phyloP scores from a whole-genome alignment of 768 basidiomycete species.

The Rhodotorula sphaerocarpa region DNA sequence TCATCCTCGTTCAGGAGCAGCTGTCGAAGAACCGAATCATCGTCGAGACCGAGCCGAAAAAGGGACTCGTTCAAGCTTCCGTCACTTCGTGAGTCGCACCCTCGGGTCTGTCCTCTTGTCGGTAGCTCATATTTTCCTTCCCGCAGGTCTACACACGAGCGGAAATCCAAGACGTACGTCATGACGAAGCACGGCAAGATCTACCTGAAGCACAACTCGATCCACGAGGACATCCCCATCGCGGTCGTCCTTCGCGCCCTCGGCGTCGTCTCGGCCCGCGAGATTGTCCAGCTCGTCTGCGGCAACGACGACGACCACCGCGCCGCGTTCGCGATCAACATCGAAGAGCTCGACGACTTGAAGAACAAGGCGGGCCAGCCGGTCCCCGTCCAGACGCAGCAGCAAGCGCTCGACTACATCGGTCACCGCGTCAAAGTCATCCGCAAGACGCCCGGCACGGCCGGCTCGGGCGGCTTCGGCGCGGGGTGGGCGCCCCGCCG shows the following conservation, averaged over 20 bases:
- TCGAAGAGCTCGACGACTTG: constrained; percentile 75
- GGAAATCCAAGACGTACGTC: constrained; percentile 96
- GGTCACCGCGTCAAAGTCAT: constrained; percentile 87
- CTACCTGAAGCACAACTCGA: constrained; percentile 93
- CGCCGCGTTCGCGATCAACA: constrained; percentile 72
- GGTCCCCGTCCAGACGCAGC: constrained; percentile 64
- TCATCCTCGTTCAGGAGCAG: constrained; percentile 97
- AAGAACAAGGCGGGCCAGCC: constrained; percentile 13
- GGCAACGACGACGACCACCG: constrained; percentile 85
- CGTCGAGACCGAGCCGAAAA: constrained; percentile 83
- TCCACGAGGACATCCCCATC: constrained; percentile 93
- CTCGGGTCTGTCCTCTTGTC: constrained; percentile 6
- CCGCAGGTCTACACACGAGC: constrained; percentile 48
- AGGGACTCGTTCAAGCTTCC: constrained; percentile 79
- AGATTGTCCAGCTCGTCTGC: constrained; percentile 86
- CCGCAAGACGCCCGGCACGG: constrained; percentile 59
- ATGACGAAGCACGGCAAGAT: constrained; percentile 89
- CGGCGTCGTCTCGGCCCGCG: constrained; percentile 93
- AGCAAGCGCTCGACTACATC: constrained; percentile 91
- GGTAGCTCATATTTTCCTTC: constrained; percentile 48
- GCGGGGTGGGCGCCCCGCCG: constrained; percentile 45
- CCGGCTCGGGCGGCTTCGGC: constrained; percentile 24
- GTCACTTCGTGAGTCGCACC: constrained; percentile 75
- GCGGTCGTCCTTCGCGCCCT: constrained; percentile 93
- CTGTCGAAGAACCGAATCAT: constrained; percentile 98